phyloP scores from a whole-genome alignment of 202 grass and related monocot species.

The Digitaria exilis region DNA sequence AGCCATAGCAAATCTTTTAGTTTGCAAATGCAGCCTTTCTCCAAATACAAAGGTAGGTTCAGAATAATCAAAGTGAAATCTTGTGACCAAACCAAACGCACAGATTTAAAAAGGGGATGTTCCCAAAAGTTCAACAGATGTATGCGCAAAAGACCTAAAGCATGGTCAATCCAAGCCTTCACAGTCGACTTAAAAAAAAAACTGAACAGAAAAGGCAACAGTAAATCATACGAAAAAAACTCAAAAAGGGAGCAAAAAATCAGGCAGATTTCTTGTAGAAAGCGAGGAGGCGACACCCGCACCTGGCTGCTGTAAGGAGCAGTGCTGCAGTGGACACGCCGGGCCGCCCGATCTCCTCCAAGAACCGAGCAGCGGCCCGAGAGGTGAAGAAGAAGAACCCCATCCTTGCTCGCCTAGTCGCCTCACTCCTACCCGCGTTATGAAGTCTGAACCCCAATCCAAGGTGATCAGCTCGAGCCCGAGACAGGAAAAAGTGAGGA shows the following conservation, averaged over 20 bases:
- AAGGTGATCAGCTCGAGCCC: neutral
- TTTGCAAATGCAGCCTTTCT: constrained; percentile 35
- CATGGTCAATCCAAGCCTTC: neutral
- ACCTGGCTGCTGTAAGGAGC: constrained; percentile 53
- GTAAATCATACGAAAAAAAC: neutral
- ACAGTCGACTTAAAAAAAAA: neutral
- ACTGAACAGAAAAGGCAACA: neutral
- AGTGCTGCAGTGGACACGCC: constrained; percentile 50
- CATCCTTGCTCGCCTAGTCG: constrained; percentile 41
- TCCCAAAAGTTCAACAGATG: neutral
- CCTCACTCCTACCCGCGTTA: constrained; percentile 5
- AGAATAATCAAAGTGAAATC: neutral
- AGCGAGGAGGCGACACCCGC: neutral
- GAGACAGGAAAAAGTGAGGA: neutral
- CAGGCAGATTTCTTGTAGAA: neutral
- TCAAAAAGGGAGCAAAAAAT: neutral
- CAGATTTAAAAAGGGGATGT: neutral
- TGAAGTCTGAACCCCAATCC: constrained; percentile 15
- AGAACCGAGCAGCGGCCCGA: constrained; percentile 33
- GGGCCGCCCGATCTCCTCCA: constrained; percentile 30
- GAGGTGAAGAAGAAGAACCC: constrained; percentile 57
- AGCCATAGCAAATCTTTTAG: neutral
- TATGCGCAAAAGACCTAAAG: neutral
- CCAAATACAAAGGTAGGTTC: neutral
- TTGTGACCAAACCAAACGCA: neutral